A percentile compares a stretch with the other conserved stretches of the same genome.
These are phyloP conservation scores for Volvox reticuliferus DNA, from an alignment of 139 green algal genomes.

Conservation along the genomic window DNA sequence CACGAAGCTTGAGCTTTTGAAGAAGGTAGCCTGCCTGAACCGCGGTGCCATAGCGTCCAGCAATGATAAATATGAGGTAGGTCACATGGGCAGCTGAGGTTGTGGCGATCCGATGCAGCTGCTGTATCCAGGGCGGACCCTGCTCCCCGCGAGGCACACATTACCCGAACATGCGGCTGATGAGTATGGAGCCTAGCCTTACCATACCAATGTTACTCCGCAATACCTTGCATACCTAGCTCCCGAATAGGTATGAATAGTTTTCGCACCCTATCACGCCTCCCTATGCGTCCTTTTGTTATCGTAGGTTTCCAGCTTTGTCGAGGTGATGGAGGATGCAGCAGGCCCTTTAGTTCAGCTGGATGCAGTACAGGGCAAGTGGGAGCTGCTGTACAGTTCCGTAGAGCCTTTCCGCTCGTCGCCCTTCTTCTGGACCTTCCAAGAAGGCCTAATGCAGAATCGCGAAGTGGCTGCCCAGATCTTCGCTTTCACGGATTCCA, in stretches of 20 bases:
- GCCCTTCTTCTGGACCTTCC: constrained; percentile 61
- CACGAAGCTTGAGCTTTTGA: constrained; percentile 38
- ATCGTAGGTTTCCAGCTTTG: constrained; percentile 24
- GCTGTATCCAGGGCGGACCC: too few species aligned
- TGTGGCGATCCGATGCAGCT: too few species aligned
- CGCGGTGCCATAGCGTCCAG: constrained; percentile 27
- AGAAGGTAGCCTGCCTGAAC: constrained; percentile 44
- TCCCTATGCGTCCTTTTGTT: too few species aligned
- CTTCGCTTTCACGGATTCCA: constrained; percentile 55
- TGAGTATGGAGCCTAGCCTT: too few species aligned
- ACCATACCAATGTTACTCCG: too few species aligned
- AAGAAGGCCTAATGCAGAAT: constrained; percentile 52
- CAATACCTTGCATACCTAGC: too few species aligned
- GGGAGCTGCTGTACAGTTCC: constrained; percentile 45
- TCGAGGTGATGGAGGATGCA: constrained; percentile 38
- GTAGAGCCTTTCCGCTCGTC: constrained; percentile 50
- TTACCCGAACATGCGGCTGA: too few species aligned
- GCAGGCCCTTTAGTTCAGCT: neutral
- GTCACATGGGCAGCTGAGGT: neutral
- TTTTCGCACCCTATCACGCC: too few species aligned
- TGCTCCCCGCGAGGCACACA: too few species aligned
- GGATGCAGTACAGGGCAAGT: constrained; percentile 34
- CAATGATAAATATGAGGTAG: constrained; percentile 49
- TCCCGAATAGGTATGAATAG: too few species aligned
- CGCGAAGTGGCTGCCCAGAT: constrained; percentile 42